phyloP scores from a whole-genome alignment of 2,329 filamentous ascomycete genomes.

The Scleromitrula shiraiana region DNA sequence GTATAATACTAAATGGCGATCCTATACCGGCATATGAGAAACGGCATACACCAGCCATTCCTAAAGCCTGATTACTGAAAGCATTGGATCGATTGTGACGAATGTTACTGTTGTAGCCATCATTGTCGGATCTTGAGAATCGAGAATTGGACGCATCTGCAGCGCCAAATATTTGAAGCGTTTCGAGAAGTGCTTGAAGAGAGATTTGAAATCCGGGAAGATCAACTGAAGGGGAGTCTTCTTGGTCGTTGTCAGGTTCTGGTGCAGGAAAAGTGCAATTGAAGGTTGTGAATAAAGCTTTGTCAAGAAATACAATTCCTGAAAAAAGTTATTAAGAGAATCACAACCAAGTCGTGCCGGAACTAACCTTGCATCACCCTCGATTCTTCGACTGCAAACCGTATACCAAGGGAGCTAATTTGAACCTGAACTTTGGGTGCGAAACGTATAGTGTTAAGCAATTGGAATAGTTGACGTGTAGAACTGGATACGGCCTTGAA shows the following conservation, averaged over 20 bases:
- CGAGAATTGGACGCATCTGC: slow-evolving; percentile 54
- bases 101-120: slow-evolving; percentile 53
- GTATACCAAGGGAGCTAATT: slow-evolving; percentile 76
- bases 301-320: slow-evolving; percentile 80
- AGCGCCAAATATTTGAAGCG: slow-evolving; percentile 91
- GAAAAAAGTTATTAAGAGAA: slow-evolving; percentile 15
- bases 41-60: slow-evolving; percentile 78
- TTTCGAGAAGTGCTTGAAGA: slow-evolving; percentile 79
- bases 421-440: slow-evolving; percentile 53
- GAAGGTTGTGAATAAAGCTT: slow-evolving; percentile 81
- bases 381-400: slow-evolving; percentile 81
- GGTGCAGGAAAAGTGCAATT: slow-evolving; percentile 48
- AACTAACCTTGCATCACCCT: slow-evolving; percentile 79
- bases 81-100: slow-evolving; percentile 60
- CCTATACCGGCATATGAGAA: slow-evolving; percentile 70
- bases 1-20: slow-evolving; percentile 71
- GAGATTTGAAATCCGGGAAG: slow-evolving; percentile 79
- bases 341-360: background rate
- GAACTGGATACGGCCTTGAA: slow-evolving; percentile 73
- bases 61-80: slow-evolving; percentile 75
- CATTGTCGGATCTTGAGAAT: slow-evolving; percentile 49
- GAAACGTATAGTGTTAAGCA: slow-evolving; percentile 51
- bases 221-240: slow-evolving; percentile 32
- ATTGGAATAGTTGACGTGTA: slow-evolving; percentile 63
- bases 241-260: slow-evolving; percentile 33